Conservation (phyloP, 2,329 filamentous ascomycete species). For the Capronia coronata region DNA sequence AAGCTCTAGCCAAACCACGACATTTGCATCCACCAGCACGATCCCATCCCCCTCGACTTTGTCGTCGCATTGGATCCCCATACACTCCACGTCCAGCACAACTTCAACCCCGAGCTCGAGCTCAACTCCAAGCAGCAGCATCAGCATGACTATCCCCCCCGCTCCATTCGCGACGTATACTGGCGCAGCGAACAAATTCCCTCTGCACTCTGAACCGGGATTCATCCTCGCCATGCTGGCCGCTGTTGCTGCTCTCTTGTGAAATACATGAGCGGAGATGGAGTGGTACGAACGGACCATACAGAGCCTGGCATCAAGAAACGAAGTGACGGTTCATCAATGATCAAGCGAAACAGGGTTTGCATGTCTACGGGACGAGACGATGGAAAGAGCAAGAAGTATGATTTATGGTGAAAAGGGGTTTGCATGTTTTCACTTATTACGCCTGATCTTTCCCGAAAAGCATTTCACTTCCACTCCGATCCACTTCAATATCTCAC, state of each 20-base stretch:
- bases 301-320: no score
- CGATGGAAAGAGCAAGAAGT: no score
- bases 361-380: no score
- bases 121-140: not conserved
- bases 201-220: not conserved
- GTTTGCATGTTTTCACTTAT: no score
- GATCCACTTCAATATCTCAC: no score
- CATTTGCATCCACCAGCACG: not conserved
- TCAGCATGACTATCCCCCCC: slow-evolving; percentile 1
- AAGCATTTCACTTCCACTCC: no score
- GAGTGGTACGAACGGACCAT: no score
- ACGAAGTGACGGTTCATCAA: no score
- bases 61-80: not conserved
- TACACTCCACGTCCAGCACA: not conserved
- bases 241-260: not conserved
- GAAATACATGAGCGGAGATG: not conserved
- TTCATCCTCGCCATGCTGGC: not conserved
- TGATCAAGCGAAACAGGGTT: no score
- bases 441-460: no score
- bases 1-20: not conserved
- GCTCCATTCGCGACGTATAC: slow-evolving; percentile 1
- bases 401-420: no score
- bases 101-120: not conserved
- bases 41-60: not conserved
- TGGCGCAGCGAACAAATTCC: not conserved